Evolutionary conservation across 2,329 filamentous ascomycete species (phyloP).

Genomic region (Hypoxylon sp.): DNA sequence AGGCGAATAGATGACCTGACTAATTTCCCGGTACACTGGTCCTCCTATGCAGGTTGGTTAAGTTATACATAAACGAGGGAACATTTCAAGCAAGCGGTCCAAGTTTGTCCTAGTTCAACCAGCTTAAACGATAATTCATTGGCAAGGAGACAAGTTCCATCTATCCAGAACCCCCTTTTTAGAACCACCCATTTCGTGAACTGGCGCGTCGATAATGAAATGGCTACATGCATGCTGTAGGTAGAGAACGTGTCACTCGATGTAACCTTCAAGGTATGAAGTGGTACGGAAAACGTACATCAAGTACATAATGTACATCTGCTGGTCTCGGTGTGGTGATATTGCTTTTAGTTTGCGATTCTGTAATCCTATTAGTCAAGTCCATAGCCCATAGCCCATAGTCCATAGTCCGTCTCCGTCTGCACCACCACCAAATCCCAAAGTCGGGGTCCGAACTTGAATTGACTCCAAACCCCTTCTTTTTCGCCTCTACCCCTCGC

Average conservation of each 20-base stretch:
- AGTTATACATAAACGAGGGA: slow-evolving; percentile 19
- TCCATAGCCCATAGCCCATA: neutral
- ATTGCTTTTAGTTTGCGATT: slow-evolving; percentile 27
- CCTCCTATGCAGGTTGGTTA: slow-evolving; percentile 29
- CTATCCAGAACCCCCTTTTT: slow-evolving; percentile 13
- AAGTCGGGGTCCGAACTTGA: slow-evolving; percentile 18
- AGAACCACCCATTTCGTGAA: slow-evolving; percentile 22
- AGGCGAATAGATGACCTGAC: slow-evolving; percentile 7
- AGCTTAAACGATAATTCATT: slow-evolving; percentile 12
- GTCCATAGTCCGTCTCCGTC: slow-evolving; percentile 1
- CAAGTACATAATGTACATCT: slow-evolving; percentile 29
- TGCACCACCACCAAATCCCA: slow-evolving; percentile 25
- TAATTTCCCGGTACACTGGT: slow-evolving; percentile 34
- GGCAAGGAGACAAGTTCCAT: slow-evolving; percentile 16
- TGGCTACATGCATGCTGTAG: slow-evolving; percentile 19
- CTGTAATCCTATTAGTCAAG: slow-evolving; percentile 39
- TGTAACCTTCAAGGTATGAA: slow-evolving; percentile 21
- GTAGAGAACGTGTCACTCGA: slow-evolving; percentile 34
- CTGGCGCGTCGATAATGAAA: slow-evolving; percentile 20
- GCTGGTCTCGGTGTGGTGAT: slow-evolving; percentile 30
- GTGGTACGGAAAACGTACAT: slow-evolving; percentile 29
- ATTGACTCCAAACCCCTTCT: slow-evolving; percentile 22
- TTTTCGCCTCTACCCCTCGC: slow-evolving; percentile 24
- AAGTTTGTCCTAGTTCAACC: slow-evolving; percentile 20
- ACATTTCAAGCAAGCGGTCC: slow-evolving; percentile 25